These are phyloP conservation scores for Microthlaspi erraticum DNA, from an alignment of 345 rosid genomes.

Conservation along the genomic window DNA sequence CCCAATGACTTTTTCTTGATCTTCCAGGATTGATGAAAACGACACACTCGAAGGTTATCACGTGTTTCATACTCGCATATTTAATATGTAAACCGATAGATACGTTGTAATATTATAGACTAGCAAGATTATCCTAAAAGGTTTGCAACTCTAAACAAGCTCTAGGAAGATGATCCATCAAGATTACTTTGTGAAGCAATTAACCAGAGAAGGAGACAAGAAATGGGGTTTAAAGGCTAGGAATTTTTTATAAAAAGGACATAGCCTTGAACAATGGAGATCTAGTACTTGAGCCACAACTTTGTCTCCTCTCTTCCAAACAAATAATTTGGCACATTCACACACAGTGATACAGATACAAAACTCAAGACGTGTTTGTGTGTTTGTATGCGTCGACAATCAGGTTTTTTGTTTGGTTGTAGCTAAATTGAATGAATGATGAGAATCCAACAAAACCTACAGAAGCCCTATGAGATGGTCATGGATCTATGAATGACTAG, in stretches of 20 bases:
- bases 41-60: constrained; percentile 35
- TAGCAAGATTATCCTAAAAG: constrained; percentile 18
- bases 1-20: constrained; percentile 39
- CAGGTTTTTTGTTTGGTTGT: constrained; percentile 35
- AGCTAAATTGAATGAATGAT: constrained; percentile 21
- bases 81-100: constrained; percentile 27
- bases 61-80: constrained; percentile 33
- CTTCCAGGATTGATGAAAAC: constrained; percentile 38
- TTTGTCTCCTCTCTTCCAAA: constrained; percentile 43
- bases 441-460: constrained; percentile 35
- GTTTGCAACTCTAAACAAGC: constrained; percentile 3
- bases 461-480: constrained; percentile 29
- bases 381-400: constrained; percentile 28
- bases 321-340: constrained; percentile 35
- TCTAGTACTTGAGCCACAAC: constrained; percentile 42
- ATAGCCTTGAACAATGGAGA: constrained; percentile 11
- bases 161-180: constrained; percentile 4
- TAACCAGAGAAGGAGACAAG: constrained; percentile 17
- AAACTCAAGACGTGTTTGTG: constrained; percentile 28
- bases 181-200: constrained; percentile 5
- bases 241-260: constrained; percentile 11
- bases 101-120: constrained; percentile 13
- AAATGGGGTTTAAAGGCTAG: constrained; percentile 14
- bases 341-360: constrained; percentile 25
- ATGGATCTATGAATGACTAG: constrained; percentile 25